Percentiles rank a stretch among this genome's conserved stretches.
Conservation (phyloP, 2,329 filamentous ascomycete genomes). For the Magnaporthiopsis rhizophila region DNA sequence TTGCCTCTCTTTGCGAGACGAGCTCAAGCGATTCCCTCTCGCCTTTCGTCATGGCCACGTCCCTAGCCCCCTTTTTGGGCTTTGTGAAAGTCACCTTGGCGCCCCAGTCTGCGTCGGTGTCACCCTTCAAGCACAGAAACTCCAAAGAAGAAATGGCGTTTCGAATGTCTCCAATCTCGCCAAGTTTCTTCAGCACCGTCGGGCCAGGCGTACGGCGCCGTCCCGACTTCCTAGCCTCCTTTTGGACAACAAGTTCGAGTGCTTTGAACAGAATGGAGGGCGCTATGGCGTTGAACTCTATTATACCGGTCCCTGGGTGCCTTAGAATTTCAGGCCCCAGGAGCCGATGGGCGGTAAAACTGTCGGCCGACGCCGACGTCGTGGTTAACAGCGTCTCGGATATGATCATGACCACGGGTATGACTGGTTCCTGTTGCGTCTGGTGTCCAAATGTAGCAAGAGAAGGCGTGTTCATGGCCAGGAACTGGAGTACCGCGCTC, state of each 20-base stretch:
- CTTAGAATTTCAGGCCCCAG: conserved; percentile 79
- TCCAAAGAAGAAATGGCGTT: conserved; percentile 89
- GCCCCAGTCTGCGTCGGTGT: conserved; percentile 66
- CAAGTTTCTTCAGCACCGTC: conserved; percentile 67
- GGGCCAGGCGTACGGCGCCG: conserved; percentile 70
- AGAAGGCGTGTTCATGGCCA: conserved; percentile 58
- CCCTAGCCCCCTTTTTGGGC: conserved; percentile 52
- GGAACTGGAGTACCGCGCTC: conserved; percentile 63
- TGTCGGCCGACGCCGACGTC: conserved; percentile 76
- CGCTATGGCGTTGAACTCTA: conserved; percentile 92
- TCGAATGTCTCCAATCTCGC: conserved; percentile 84
- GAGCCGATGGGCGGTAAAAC: conserved; percentile 84
- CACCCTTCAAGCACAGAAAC: conserved; percentile 80
- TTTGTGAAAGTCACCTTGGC: conserved; percentile 66
- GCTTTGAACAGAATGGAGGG: conserved; percentile 80
- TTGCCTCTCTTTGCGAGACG: conserved; percentile 80
- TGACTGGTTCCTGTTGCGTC: conserved; percentile 37
- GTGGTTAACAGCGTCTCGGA: conserved; percentile 86
- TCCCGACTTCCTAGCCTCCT: conserved; percentile 74
- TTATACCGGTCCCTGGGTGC: conserved; percentile 68
- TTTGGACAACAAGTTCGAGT: conserved; percentile 70
- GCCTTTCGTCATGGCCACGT: conserved; percentile 57
- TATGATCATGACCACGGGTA: conserved; percentile 79
- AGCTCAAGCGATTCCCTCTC: conserved; percentile 74
- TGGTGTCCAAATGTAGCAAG: conserved; percentile 36